Base-by-base conservation (phyloP, 2,329 filamentous ascomycete genomes). In the Lanzia echinophila region DNA sequence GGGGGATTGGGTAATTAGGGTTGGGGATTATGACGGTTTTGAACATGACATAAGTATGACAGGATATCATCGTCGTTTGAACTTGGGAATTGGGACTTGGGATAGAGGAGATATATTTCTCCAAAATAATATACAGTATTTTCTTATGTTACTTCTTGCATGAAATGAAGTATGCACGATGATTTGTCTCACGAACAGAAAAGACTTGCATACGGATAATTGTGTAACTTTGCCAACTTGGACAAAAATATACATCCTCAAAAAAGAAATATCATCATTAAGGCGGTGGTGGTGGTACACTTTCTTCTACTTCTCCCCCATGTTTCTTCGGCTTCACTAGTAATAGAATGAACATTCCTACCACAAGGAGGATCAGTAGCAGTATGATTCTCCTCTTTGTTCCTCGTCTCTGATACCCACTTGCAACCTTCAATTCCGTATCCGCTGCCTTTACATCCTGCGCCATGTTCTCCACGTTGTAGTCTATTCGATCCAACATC, bases 391-490 rank as follows among this genome's bases (percentile, higher is more conserved):
- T 96, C 61, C 94, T 79, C 73, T 96, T 99, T 20, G 88, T 90
- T 49, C 86, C 87, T 67, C 84, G 86, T 69, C 83, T 84, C 74
- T 99, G 94, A 67, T 97, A 97, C 17, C 87, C 87, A 4, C 87
- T 90, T 13, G 94, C 87, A 54, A 95, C 84, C 58, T 84, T 90
- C 52, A 99, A 79, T 72, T 99, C 94, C 69, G 92, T 94, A 58
- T 96, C 89, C 3, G 94, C 94, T 19, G 80, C 88, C 68, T 96
- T 95, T 55, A 99, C 90, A 65, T 97, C 90, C 19, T 84, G 85
- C n/a, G 84, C 83, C 88, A 97, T 96, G 57, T 86, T 81, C 72
- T 99, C 94, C 50, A 99, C 90, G 65, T 99, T 99, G 73, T 96
- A 99, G 71, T 99, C 95, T 64, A 95, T 95, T 65, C 94, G 86